Evolutionary conservation across 768 basidiomycete genomes (phyloP).

Genomic region (Auriculariales sp.): DNA sequence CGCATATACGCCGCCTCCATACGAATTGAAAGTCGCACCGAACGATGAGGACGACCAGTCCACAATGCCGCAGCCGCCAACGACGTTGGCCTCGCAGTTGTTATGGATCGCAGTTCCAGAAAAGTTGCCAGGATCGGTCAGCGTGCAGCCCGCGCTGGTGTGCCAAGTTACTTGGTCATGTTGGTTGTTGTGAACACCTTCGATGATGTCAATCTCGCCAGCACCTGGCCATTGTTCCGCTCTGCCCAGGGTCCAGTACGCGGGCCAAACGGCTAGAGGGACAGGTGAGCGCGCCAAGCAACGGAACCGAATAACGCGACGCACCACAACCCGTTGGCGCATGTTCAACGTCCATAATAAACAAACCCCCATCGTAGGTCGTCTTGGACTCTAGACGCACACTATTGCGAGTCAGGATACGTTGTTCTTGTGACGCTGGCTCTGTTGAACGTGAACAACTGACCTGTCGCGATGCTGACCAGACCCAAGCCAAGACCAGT

Average conservation of each 20-base stretch:
- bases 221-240: not conserved
- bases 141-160: constrained; percentile 33
- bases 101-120: constrained; percentile 43
- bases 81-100: constrained; percentile 32
- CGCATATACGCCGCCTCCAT: constrained; percentile 72
- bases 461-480: constrained; percentile 53
- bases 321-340: constrained; percentile 84
- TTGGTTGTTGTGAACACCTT: constrained; percentile 72
- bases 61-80: constrained; percentile 63
- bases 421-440: not conserved
- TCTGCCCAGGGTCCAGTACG: constrained; percentile 41
- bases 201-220: constrained; percentile 74
- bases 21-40: constrained; percentile 66
- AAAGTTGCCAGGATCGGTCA: constrained; percentile 39
- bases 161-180: constrained; percentile 61
- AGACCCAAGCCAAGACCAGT: constrained; percentile 37
- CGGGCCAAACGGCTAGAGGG: constrained; percentile 60
- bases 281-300: not conserved
- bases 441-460: not conserved
- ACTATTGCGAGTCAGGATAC: constrained; percentile 23
- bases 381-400: constrained; percentile 61
- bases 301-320: constrained; percentile 11
- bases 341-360: constrained; percentile 68
- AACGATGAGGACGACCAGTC: constrained; percentile 77
- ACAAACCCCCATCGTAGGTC: constrained; percentile 61